Percentiles rank a stretch among this genome's conserved stretches.
These are phyloP conservation scores for Penicillium verhagenii DNA, from an alignment of 495 filamentous ascomycete genomes.

Conservation along the genomic window DNA sequence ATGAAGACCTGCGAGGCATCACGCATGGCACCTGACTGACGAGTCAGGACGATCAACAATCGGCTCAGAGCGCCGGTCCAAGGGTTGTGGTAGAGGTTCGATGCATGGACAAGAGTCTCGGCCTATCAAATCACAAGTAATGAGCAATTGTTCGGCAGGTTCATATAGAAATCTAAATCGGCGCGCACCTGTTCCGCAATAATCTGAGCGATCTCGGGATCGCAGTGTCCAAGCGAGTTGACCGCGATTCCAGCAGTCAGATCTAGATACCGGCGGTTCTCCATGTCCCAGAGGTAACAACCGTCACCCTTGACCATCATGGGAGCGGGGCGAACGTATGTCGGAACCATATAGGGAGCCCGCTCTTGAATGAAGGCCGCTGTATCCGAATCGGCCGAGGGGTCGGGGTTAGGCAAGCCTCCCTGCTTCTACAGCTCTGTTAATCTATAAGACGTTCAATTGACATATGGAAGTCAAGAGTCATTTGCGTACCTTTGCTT, in stretches of 20 bases:
- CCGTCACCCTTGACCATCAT: slow-evolving; percentile 87
- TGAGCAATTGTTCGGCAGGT: slow-evolving; percentile 16
- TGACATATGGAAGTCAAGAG: neutral
- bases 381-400: slow-evolving; percentile 71
- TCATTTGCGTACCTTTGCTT: slow-evolving; percentile 22
- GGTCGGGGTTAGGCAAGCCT: slow-evolving; percentile 72
- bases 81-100: slow-evolving; percentile 93
- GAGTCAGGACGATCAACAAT: slow-evolving; percentile 76
- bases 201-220: slow-evolving; percentile 67
- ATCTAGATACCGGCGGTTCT: slow-evolving; percentile 86
- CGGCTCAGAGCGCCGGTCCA: slow-evolving; percentile 88
- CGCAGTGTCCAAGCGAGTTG: slow-evolving; percentile 85
- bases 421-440: slow-evolving; percentile 54
- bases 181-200: slow-evolving; percentile 67
- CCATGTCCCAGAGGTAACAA: slow-evolving; percentile 84
- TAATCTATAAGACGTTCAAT: neutral
- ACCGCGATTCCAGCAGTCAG: slow-evolving; percentile 96
- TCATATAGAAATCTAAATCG: neutral
- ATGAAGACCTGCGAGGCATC: slow-evolving; percentile 81
- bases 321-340: slow-evolving; percentile 86
- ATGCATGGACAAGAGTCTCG: slow-evolving; percentile 79
- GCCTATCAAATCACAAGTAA: slow-evolving; percentile 43
- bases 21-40: slow-evolving; percentile 73
- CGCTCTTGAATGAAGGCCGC: slow-evolving; percentile 70
- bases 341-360: slow-evolving; percentile 86